Percentiles rank a stretch among this genome's conserved stretches.
Evolutionary conservation across 2,329 filamentous ascomycete genomes (phyloP).

Genomic region (Conoideocrella luteorostrata): DNA sequence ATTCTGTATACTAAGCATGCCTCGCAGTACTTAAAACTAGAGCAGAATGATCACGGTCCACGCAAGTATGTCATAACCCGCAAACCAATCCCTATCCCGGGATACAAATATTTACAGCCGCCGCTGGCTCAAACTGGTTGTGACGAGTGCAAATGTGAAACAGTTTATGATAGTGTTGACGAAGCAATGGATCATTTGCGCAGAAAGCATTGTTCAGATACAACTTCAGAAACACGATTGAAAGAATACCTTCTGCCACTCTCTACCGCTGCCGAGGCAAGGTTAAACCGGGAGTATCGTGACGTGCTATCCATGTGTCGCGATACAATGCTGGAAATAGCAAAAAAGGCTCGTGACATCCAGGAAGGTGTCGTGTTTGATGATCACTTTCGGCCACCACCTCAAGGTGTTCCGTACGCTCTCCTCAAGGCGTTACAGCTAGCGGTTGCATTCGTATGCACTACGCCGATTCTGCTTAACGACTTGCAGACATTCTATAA

Average conservation of each 20-base stretch:
- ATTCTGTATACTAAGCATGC: not conserved
- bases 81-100: constrained; percentile 2
- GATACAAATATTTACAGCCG: not conserved
- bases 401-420: constrained; percentile 8
- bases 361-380: constrained; percentile 8
- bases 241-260: constrained; percentile 4
- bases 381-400: constrained; percentile 1
- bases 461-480: constrained; percentile 1
- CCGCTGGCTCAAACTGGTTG: not conserved
- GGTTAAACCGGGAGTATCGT: not conserved
- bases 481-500: constrained; percentile 4
- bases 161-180: not conserved
- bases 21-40: not conserved
- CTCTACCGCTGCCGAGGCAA: not conserved
- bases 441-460: constrained; percentile 7
- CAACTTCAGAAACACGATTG: constrained; percentile 3
- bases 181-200: constrained; percentile 6
- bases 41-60: not conserved
- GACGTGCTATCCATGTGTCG: constrained; percentile 1
- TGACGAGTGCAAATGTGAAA: not conserved
- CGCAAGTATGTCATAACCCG: constrained; percentile 1
- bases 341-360: constrained; percentile 3
- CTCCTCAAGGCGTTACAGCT: constrained; percentile 10
- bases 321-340: not conserved
- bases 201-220: constrained; percentile 3